Evolutionary conservation across 1,284 basidiomycete genomes (phyloP).

Genomic region (Cryptococcus hybrid): DNA sequence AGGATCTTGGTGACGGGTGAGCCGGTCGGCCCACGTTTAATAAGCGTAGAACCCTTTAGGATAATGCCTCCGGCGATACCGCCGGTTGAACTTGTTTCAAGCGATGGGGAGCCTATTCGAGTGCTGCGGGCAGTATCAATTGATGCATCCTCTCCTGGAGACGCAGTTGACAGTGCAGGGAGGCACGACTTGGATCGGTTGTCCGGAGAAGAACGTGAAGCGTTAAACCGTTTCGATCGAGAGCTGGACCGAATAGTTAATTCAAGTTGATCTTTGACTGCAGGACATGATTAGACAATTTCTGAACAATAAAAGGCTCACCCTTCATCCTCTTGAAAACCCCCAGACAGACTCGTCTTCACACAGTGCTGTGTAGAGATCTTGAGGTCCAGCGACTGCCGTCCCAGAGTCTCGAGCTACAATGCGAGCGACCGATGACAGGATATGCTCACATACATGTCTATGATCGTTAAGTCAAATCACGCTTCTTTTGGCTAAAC

Average conservation of each 20-base stretch:
- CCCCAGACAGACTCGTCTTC: constrained; percentile 82
- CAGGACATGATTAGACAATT: neutral
- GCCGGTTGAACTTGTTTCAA: constrained; percentile 10
- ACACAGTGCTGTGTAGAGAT: constrained; percentile 79
- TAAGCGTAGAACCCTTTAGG: constrained; percentile 15
- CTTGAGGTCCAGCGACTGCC: constrained; percentile 64
- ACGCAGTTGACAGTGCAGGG: constrained; percentile 13
- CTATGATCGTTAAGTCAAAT: constrained; percentile 50
- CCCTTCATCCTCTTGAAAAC: constrained; percentile 84
- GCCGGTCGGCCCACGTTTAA: constrained; percentile 10
- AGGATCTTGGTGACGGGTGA: constrained; percentile 5
- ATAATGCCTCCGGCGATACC: constrained; percentile 9
- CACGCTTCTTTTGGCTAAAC: constrained; percentile 31
- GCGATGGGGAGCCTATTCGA: neutral
- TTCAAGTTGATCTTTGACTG: constrained; percentile 36
- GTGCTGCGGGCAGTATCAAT: constrained; percentile 3
- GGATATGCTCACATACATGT: constrained; percentile 59
- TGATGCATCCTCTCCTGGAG: constrained; percentile 10
- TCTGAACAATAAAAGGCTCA: constrained; percentile 37
- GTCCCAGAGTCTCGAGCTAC: constrained; percentile 72
- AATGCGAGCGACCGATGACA: constrained; percentile 77
- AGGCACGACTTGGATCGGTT: constrained; percentile 1
- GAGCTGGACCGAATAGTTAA: constrained; percentile 15
- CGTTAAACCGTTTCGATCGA: constrained; percentile 12
- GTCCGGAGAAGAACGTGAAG: constrained; percentile 10